phyloP scores from a whole-genome alignment of 106 monocot genomes.

The Chionographis japonica region DNA sequence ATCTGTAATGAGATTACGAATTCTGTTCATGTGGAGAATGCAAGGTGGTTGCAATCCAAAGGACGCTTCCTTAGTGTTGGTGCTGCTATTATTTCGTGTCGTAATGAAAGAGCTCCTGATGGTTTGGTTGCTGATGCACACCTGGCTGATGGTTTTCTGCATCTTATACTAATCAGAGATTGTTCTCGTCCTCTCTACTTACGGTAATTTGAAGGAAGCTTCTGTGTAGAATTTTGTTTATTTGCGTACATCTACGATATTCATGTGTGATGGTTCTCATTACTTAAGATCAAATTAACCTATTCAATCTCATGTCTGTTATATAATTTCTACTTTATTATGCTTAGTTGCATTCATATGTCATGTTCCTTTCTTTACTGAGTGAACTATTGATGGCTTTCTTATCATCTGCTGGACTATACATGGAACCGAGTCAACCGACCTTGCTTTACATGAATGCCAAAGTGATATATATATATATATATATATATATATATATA shows the following conservation, averaged over 20 bases:
- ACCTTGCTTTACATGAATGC: too few relatives aligned
- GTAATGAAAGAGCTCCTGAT: conserved; percentile 91
- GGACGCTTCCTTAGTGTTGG: conserved; percentile 83
- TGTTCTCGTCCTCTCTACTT: conserved; percentile 80
- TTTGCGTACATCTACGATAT: too few relatives aligned
- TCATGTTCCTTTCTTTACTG: not conserved
- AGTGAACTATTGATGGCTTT: too few relatives aligned
- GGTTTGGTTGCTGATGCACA: conserved; percentile 91
- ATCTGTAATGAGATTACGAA: conserved; percentile 34
- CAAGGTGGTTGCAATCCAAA: conserved; percentile 52
- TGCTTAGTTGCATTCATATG: too few relatives aligned
- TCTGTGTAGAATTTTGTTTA: not conserved
- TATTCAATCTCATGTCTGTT: too few relatives aligned
- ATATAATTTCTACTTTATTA: too few relatives aligned
- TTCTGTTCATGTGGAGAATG: conserved; percentile 20
- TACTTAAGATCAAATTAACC: too few relatives aligned
- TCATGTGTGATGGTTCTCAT: too few relatives aligned
- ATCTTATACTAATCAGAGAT: conserved; percentile 87
- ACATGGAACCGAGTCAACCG: too few relatives aligned
- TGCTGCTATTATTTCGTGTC: conserved; percentile 87
- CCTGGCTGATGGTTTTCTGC: conserved; percentile 84
- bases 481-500: not conserved
- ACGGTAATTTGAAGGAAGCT: conserved; percentile 38
- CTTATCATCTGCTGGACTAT: too few relatives aligned
- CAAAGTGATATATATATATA: too few relatives aligned